Base-by-base conservation (phyloP, 345 rosid genomes). In the Boechera stricta region DNA sequence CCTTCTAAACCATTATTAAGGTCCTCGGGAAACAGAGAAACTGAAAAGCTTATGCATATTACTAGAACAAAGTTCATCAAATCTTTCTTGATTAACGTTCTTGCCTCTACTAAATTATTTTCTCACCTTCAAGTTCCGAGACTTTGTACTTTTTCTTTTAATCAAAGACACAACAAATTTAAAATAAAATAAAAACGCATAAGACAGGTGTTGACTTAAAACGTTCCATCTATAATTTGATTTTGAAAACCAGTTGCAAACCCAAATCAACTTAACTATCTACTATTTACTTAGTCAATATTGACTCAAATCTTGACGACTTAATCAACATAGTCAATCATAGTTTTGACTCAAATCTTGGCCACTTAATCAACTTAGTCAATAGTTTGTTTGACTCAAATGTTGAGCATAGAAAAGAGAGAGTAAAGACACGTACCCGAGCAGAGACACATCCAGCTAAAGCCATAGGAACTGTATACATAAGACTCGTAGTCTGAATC, bases 381-480 rank as follows among this genome's bases (percentile, higher is more conserved):
- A 48, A 44, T 49, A 69, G 10, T 39, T 7, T 65, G n/a, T 54
- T 28, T 41, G 32, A 48, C 52, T 48, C 53, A n/a, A 6, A n/a
- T 6, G 56, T 45, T 75, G 61, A 58, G 45, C 59, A 65, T 12
- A 11, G 3, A 47, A 38, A 3, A 26, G n/a, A 51, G 12, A 31
- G 41, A 58, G 15, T 6, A 39, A 11, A 29, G 67, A 15, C 32
- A 71, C 89, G 53, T 87, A 92, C 99, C 86, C 97, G 87, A 55
- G 99, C 99, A 65, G 99, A 95, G 79, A 91, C 98, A 48, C 99
- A 95, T 28, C 97, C 99, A 64, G 98, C 97, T 42, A 95, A 91
- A 64, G 97, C 98, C 98, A 95, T 85, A n/a, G 99, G 99, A 10
- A 92, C 88, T 35, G 99, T 90, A 79, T 95, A 95, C 99, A 95